Conservation (phyloP, 306 rosid genomes). For the Cajanus cajan region DNA sequence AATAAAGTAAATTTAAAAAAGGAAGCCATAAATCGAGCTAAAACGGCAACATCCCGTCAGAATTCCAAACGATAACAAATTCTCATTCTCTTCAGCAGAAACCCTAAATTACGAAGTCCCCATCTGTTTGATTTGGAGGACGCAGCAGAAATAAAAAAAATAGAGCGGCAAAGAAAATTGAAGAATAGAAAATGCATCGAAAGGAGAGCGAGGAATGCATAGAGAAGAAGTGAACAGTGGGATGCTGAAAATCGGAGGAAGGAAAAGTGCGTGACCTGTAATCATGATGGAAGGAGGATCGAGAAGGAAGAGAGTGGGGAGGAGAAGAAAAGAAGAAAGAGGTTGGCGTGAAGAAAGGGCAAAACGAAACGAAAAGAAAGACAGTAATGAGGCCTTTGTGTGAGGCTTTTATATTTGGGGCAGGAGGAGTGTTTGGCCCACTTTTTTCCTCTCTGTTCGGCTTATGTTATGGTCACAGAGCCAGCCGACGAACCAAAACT, state of each 20-base stretch:
- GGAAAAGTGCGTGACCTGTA: slow-evolving; percentile 52
- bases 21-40: slow-evolving; percentile 21
- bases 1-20: neutral
- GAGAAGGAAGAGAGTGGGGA: slow-evolving; percentile 25
- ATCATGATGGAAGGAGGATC: slow-evolving; percentile 54
- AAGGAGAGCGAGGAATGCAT: neutral
- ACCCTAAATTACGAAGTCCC: slow-evolving; percentile 22
- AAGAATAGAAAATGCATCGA: neutral
- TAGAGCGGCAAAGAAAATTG: neutral
- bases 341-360: slow-evolving; percentile 75
- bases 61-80: neutral
- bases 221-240: neutral
- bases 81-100: neutral
- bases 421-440: slow-evolving; percentile 29
- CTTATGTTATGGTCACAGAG: neutral
- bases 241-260: slow-evolving; percentile 23
- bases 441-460: neutral
- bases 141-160: neutral
- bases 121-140: slow-evolving; percentile 29
- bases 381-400: slow-evolving; percentile 3
- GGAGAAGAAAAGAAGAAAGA: slow-evolving; percentile 27
- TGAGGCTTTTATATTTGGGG: slow-evolving; percentile 10
- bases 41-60: neutral
- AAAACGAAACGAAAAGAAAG: slow-evolving; percentile 25
- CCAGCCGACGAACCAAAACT: neutral